phyloP scores from a whole-genome alignment of 108 stramenopile genomes.

The Skeletonema grethae region DNA sequence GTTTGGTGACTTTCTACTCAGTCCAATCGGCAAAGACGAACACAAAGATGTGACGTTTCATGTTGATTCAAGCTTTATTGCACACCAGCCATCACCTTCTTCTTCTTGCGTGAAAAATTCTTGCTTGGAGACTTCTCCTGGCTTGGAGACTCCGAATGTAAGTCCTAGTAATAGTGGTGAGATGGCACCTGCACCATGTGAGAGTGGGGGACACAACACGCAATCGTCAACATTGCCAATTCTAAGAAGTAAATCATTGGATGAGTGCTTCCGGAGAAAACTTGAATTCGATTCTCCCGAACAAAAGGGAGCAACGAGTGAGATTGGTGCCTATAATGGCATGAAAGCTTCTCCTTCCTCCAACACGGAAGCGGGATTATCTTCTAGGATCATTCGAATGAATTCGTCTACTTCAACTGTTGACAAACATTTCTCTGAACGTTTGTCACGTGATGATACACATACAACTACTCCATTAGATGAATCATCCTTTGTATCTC shows the following conservation, averaged over 20 bases:
- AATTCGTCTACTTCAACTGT: background rate
- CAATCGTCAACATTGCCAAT: background rate
- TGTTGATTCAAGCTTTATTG: constrained; percentile 1
- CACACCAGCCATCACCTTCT: background rate
- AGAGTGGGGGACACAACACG: background rate
- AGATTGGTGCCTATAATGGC: background rate
- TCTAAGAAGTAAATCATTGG: background rate
- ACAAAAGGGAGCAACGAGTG: background rate
- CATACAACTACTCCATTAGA: background rate
- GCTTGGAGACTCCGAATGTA: background rate
- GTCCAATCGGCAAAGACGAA: constrained; percentile 4
- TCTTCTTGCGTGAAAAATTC: background rate
- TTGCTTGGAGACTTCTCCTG: background rate
- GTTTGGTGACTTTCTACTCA: constrained; percentile 16
- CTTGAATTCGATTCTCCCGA: background rate
- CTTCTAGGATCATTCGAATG: background rate
- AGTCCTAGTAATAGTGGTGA: background rate
- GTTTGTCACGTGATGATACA: constrained; percentile 1
- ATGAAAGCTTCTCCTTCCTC: background rate
- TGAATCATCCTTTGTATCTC: background rate
- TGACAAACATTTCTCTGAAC: background rate
- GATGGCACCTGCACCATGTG: background rate
- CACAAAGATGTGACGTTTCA: constrained; percentile 16
- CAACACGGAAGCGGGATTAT: background rate
- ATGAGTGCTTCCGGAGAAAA: constrained; percentile 1